phyloP scores from a whole-genome alignment of 2,329 filamentous ascomycete genomes.

The Trichoderma semiorbis region DNA sequence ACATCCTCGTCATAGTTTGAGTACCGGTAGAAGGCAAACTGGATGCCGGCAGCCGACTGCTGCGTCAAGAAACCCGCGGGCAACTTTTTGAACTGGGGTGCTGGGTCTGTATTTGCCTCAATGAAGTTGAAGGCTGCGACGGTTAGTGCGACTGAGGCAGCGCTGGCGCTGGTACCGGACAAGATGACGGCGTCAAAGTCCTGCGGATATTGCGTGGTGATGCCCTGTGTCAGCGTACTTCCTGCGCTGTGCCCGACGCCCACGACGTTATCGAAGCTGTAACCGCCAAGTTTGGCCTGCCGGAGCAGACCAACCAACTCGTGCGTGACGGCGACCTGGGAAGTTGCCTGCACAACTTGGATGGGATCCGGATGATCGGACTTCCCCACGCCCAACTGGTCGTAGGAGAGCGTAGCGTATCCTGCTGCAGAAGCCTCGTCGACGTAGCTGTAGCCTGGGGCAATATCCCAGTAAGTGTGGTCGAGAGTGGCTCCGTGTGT shows the following conservation, averaged over 20 bases:
- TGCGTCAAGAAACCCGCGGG: slow-evolving; percentile 1
- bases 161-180: slow-evolving; percentile 2
- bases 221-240: background rate
- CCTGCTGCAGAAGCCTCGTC: background rate
- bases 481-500: slow-evolving; percentile 7
- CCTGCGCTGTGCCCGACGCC: background rate
- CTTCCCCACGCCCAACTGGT: background rate
- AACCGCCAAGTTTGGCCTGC: background rate
- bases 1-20: background rate
- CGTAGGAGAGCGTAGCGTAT: slow-evolving; percentile 1
- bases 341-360: background rate
- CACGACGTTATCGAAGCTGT: background rate
- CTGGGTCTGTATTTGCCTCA: background rate
- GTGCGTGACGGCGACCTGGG: background rate
- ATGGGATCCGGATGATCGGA: slow-evolving; percentile 1
- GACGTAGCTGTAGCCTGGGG: slow-evolving; percentile 1
- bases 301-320: background rate
- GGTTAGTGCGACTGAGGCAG: background rate
- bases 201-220: background rate
- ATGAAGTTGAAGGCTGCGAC: background rate
- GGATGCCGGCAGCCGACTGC: slow-evolving; percentile 1
- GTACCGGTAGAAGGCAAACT: slow-evolving; percentile 6
- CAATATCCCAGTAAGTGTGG: slow-evolving; percentile 1
- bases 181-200: background rate
- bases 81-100: background rate